These are phyloP conservation scores for Trichoderma aggressivum DNA, from an alignment of 2,329 filamentous ascomycete genomes.

Conservation along the genomic window DNA sequence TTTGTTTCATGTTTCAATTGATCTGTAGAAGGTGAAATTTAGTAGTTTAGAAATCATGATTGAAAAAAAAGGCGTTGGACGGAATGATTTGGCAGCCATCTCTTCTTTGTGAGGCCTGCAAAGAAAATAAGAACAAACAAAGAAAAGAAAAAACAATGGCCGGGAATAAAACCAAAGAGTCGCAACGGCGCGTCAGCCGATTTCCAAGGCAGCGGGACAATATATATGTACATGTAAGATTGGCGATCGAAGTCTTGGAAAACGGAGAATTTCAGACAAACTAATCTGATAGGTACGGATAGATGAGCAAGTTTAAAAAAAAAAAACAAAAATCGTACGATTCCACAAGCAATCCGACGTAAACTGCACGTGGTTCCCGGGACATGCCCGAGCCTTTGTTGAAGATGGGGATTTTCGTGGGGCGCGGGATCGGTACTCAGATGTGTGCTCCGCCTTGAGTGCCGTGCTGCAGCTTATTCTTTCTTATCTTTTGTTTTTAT, in stretches of 20 bases:
- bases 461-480: background rate
- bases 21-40: background rate
- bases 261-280: background rate
- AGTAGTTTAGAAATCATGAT: background rate
- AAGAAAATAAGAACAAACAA: background rate
- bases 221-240: background rate
- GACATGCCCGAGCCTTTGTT: background rate
- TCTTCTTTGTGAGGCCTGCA: background rate
- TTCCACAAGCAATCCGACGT: background rate
- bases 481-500: background rate
- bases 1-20: background rate
- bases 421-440: conserved; percentile 3
- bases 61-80: background rate
- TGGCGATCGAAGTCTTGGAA: background rate
- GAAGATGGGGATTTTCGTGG: no score
- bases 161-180: background rate
- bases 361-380: background rate
- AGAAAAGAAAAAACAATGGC: background rate
- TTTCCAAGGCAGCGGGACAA: background rate
- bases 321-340: background rate
- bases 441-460: conserved; percentile 2
- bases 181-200: background rate
- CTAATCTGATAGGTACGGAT: background rate
- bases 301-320: background rate
- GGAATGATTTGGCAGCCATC: background rate